Percentiles rank a stretch among this genome's conserved stretches.
Conservation (phyloP, 2,329 filamentous ascomycete species). For the Arachnomyces sp. region DNA sequence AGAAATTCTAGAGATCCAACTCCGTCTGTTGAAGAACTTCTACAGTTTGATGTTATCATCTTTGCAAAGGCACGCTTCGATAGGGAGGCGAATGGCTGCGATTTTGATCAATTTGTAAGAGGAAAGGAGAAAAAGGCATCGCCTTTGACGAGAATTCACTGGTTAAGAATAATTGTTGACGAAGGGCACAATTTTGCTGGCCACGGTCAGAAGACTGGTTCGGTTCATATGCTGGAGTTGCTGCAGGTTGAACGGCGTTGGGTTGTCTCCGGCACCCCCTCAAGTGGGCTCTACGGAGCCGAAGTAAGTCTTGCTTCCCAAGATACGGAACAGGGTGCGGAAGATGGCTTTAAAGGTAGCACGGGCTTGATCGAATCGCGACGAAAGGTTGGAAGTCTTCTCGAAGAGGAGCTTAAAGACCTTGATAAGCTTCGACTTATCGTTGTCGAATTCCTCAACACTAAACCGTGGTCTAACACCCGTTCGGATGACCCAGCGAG, state of each 20-base stretch:
- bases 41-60: conserved; percentile 66
- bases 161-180: conserved; percentile 83
- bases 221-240: conserved; percentile 47
- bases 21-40: conserved; percentile 52
- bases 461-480: conserved; percentile 70
- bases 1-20: conserved; percentile 46
- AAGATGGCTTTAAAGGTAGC: conserved; percentile 16
- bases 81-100: conserved; percentile 50
- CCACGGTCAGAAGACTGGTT: conserved; percentile 51
- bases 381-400: conserved; percentile 33
- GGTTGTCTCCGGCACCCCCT: conserved; percentile 87
- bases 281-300: conserved; percentile 71
- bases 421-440: conserved; percentile 60
- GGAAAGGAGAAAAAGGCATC: conserved; percentile 47
- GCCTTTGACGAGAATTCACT: conserved; percentile 64
- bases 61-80: conserved; percentile 71
- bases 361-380: conserved; percentile 24
- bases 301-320: conserved; percentile 50
- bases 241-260: conserved; percentile 64
- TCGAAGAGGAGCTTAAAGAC: conserved; percentile 53
- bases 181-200: conserved; percentile 83
- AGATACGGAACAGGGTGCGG: conserved; percentile 30
- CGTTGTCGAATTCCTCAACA: conserved; percentile 63
- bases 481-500: conserved; percentile 52
- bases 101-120: conserved; percentile 41